A percentile compares a stretch with the other conserved stretches of the same genome.
Evolutionary conservation across 2,329 filamentous ascomycete genomes (phyloP).

Genomic region (Fusarium sp.): DNA sequence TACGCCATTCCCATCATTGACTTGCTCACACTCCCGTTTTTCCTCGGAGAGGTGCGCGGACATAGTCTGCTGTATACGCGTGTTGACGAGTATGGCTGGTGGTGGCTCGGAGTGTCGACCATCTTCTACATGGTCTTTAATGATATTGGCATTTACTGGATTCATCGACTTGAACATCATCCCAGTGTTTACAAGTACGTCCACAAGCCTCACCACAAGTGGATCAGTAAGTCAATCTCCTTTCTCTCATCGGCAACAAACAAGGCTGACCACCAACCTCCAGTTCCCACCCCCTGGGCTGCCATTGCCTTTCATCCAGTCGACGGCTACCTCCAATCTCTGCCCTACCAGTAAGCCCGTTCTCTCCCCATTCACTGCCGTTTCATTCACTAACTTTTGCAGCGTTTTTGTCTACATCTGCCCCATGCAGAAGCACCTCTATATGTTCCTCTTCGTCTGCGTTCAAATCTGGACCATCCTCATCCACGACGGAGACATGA

Average conservation of each 20-base stretch:
- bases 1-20: slow-evolving; percentile 56
- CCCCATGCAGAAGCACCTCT: slow-evolving; percentile 57
- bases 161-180: slow-evolving; percentile 57
- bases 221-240: slow-evolving; percentile 51
- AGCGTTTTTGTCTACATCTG: slow-evolving; percentile 56
- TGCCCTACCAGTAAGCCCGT: slow-evolving; percentile 55
- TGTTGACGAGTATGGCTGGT: slow-evolving; percentile 52
- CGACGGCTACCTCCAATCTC: slow-evolving; percentile 57
- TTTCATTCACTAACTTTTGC: slow-evolving; percentile 7
- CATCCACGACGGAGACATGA: slow-evolving; percentile 61
- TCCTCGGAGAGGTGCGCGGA: slow-evolving; percentile 58
- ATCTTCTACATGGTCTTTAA: slow-evolving; percentile 57
- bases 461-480: slow-evolving; percentile 61
- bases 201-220: slow-evolving; percentile 60
- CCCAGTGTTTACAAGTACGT: slow-evolving; percentile 57
- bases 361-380: too few relatives aligned
- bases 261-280: slow-evolving; percentile 1
- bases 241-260: not conserved
- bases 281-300: slow-evolving; percentile 58
- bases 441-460: slow-evolving; percentile 54
- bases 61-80: slow-evolving; percentile 54
- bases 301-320: slow-evolving; percentile 59
- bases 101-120: slow-evolving; percentile 52
- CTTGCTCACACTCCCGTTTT: slow-evolving; percentile 56
- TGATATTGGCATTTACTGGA: slow-evolving; percentile 58